Conservation (phyloP, 176 grass and related monocot genomes). For the Zea luxurians region DNA sequence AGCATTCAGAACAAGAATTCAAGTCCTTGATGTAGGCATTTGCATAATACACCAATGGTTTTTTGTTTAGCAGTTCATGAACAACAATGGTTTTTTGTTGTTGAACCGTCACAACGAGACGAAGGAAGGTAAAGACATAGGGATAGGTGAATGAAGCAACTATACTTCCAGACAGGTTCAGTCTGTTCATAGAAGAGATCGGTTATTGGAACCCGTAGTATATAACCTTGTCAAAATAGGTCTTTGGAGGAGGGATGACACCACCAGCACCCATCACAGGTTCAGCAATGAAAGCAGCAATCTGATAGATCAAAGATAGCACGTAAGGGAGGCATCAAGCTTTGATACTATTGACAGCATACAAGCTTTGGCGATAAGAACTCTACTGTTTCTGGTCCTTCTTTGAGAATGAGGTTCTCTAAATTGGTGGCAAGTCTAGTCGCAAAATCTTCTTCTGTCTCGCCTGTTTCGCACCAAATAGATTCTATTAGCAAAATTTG, state of each 20-base stretch:
- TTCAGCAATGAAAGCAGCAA: constrained; percentile 92
- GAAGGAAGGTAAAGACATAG: background rate
- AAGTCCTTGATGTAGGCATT: background rate
- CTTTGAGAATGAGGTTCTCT: constrained; percentile 95
- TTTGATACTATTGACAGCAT: constrained; percentile 14
- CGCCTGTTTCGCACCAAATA: constrained; percentile 45
- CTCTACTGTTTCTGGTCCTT: constrained; percentile 93
- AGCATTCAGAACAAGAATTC: constrained; percentile 8
- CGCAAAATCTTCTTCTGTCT: constrained; percentile 91
- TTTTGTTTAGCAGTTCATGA: background rate
- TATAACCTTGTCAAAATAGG: constrained; percentile 94
- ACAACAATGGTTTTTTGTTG: background rate
- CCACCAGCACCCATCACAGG: constrained; percentile 98
- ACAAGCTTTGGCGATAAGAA: constrained; percentile 34
- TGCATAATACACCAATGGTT: constrained; percentile 1
- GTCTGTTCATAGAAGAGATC: constrained; percentile 10
- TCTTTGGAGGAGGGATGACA: constrained; percentile 90
- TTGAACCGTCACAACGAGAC: constrained; percentile 8
- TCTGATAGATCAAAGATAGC: constrained; percentile 44
- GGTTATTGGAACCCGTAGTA: constrained; percentile 24
- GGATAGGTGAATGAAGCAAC: background rate
- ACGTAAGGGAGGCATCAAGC: constrained; percentile 22
- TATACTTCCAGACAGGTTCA: background rate
- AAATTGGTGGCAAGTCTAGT: constrained; percentile 87
- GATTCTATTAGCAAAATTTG: constrained; percentile 29